Conservation (phyloP, 495 filamentous ascomycete species). For the Jackrogersella minutella region DNA sequence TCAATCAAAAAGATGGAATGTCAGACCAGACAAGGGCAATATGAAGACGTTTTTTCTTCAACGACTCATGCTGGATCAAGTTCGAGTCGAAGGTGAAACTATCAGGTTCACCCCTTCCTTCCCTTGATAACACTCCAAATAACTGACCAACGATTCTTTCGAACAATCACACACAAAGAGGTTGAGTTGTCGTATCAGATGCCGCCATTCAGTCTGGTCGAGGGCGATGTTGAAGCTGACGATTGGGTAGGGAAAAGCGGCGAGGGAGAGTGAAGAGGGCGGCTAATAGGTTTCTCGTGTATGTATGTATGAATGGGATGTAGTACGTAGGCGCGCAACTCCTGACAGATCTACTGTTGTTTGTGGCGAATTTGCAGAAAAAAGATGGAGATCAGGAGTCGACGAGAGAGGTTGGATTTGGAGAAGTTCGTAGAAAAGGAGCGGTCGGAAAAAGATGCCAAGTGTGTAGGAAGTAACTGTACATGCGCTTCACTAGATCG, state of each 20-base stretch:
- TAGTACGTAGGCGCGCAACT: constrained; percentile 32
- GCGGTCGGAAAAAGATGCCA: constrained; percentile 30
- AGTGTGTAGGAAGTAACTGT: constrained; percentile 18
- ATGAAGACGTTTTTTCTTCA: constrained; percentile 39
- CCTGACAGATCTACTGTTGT: constrained; percentile 37
- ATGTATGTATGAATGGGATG: constrained; percentile 15
- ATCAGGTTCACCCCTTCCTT: constrained; percentile 22
- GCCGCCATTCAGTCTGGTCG: constrained; percentile 33
- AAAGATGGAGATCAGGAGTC: constrained; percentile 30
- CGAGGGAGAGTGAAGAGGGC: constrained; percentile 7
- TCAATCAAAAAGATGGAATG: constrained; percentile 43
- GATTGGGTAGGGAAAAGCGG: constrained; percentile 19
- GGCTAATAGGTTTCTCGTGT: constrained; percentile 7
- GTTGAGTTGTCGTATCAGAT: not conserved
- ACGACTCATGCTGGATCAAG: constrained; percentile 33
- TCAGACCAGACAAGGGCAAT: constrained; percentile 43
- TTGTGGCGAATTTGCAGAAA: constrained; percentile 29
- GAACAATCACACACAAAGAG: constrained; percentile 28
- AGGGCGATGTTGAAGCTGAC: constrained; percentile 15
- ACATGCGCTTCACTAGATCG: constrained; percentile 24
- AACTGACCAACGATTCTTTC: not conserved
- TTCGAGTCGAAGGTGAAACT: constrained; percentile 31
- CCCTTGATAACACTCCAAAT: constrained; percentile 10
- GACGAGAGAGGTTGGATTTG: constrained; percentile 28
- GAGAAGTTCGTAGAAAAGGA: constrained; percentile 30